Evolutionary conservation across 2,329 filamentous ascomycete species (phyloP).

Genomic region (Sporothrix phasma): DNA sequence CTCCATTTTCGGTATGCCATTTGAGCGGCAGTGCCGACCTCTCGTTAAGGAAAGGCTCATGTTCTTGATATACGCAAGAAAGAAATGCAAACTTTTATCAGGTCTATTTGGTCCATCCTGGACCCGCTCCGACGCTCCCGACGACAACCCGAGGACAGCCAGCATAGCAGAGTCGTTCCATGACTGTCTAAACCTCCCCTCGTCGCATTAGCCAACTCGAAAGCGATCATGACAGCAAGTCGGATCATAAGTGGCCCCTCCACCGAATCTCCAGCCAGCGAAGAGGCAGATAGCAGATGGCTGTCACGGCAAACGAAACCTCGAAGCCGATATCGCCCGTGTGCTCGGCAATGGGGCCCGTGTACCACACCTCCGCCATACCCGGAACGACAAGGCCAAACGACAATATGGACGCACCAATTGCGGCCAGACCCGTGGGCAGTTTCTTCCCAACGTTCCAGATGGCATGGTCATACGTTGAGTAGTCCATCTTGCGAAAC

Average conservation of each 20-base stretch:
- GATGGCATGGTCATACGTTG: conserved; percentile 35
- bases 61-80: neutral
- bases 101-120: neutral
- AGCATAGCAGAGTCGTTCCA: too few relatives aligned
- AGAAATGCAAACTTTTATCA: neutral
- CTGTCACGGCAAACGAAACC: conserved; percentile 45
- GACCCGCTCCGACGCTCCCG: too few relatives aligned
- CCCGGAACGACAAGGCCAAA: conserved; percentile 46
- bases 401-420: conserved; percentile 36
- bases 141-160: too few relatives aligned
- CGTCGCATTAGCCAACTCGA: neutral
- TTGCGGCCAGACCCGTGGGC: conserved; percentile 38
- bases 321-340: conserved; percentile 60
- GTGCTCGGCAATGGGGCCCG: conserved; percentile 46
- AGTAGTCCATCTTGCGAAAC: conserved; percentile 36
- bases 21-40: neutral
- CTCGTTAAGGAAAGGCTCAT: neutral
- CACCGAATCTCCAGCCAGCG: conserved; percentile 33
- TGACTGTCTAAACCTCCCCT: neutral
- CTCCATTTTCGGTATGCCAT: neutral
- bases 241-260: conserved; percentile 24
- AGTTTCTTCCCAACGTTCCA: conserved; percentile 39
- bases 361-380: conserved; percentile 53
- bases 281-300: conserved; percentile 37
- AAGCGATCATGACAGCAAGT: too few relatives aligned